A percentile compares a stretch with the other conserved stretches of the same genome.
phyloP scores from a whole-genome alignment of 352 stramenopile species.

The Globisporangium spinosum region DNA sequence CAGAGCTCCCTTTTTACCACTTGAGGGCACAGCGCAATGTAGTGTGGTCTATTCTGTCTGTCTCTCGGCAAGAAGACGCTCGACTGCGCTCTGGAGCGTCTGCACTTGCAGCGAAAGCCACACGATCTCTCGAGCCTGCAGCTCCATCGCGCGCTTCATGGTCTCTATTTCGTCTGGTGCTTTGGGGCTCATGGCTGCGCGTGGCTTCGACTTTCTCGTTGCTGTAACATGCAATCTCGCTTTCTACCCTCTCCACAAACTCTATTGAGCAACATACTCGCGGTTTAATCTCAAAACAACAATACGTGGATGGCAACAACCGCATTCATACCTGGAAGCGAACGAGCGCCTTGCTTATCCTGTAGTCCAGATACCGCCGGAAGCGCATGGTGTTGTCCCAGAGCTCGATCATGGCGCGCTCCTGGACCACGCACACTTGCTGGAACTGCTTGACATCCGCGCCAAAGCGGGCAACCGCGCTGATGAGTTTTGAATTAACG shows the following conservation, averaged over 20 bases:
- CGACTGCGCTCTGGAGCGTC: conserved; percentile 24
- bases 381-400: conserved; percentile 21
- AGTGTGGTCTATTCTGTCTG: background rate
- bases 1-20: background rate
- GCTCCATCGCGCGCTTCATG: conserved; percentile 22
- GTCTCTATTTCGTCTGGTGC: conserved; percentile 5
- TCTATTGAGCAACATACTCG: background rate
- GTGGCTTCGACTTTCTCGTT: background rate
- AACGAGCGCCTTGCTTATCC: conserved; percentile 12
- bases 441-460: conserved; percentile 43
- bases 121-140: conserved; percentile 28
- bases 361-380: conserved; percentile 17
- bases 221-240: background rate
- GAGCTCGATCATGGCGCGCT: conserved; percentile 28
- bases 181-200: background rate
- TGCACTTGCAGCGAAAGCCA: conserved; percentile 25
- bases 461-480: conserved; percentile 13
- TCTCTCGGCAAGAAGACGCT: conserved; percentile 19
- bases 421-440: conserved; percentile 43
- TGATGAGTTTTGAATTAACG: conserved; percentile 1
- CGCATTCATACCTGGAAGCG: conserved; percentile 23
- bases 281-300: background rate
- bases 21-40: background rate
- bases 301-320: background rate
- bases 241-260: conserved; percentile 18